Conservation (phyloP, 768 basidiomycete genomes). For the Dendrothele bispora region DNA sequence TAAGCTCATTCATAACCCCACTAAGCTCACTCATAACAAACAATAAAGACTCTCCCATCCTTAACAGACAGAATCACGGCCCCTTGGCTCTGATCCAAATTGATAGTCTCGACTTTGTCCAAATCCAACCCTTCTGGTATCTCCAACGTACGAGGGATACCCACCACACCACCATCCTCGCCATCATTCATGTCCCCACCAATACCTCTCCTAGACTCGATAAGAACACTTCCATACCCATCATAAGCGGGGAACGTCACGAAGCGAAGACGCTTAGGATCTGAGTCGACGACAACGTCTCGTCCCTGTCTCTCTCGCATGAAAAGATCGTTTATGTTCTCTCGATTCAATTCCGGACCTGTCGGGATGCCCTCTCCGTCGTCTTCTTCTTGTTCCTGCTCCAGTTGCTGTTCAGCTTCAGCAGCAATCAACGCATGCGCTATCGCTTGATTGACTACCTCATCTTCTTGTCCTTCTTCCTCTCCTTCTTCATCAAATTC, state of each 20-base stretch:
- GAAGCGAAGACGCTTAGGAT: conserved; percentile 60
- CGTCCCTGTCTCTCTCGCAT: background rate
- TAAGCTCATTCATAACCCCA: too few relatives aligned
- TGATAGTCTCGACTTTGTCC: conserved; percentile 69
- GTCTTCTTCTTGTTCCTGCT: background rate
- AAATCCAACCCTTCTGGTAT: conserved; percentile 66
- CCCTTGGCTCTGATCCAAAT: conserved; percentile 76
- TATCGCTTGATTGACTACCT: too few relatives aligned
- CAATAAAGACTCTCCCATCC: conserved; percentile 69
- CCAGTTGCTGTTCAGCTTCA: background rate
- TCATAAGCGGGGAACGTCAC: conserved; percentile 66
- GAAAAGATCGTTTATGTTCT: background rate
- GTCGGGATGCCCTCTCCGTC: background rate
- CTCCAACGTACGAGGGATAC: conserved; percentile 62
- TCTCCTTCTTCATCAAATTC: conserved; percentile 19
- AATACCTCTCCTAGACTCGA: conserved; percentile 16
- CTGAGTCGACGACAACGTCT: conserved; percentile 18
- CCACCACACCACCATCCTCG: conserved; percentile 41
- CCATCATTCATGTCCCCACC: conserved; percentile 17
- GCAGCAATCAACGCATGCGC: conserved; percentile 9
- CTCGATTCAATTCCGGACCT: background rate
- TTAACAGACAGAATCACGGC: conserved; percentile 68
- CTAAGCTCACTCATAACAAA: conserved; percentile 66
- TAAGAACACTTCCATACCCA: conserved; percentile 27
- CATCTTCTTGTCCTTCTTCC: conserved; percentile 5